phyloP scores from a whole-genome alignment of 345 rosid genomes.

The Camelina laxa region DNA sequence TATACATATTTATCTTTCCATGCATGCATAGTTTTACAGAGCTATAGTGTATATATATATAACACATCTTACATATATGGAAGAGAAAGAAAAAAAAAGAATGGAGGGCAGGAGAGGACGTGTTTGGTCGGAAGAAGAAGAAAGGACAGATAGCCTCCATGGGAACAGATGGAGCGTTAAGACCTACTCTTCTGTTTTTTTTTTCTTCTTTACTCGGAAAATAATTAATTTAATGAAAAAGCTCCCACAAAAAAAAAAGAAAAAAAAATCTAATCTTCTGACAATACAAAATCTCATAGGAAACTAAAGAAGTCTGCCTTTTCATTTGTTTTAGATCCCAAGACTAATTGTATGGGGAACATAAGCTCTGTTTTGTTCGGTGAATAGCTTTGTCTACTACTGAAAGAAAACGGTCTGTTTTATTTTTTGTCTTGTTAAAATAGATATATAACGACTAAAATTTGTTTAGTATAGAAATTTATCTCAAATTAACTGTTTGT shows the following conservation, averaged over 20 bases:
- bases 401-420: too few species aligned
- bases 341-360: conserved; percentile 33
- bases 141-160: conserved; percentile 43
- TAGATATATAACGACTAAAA: not conserved
- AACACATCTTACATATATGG: not conserved
- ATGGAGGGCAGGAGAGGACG: conserved; percentile 36
- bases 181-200: conserved; percentile 23
- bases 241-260: too few species aligned
- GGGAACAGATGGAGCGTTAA: conserved; percentile 38
- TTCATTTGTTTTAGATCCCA: conserved; percentile 37
- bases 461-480: too few species aligned
- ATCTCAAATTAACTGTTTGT: not conserved
- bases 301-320: conserved; percentile 36
- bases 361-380: conserved; percentile 19
- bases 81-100: not conserved
- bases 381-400: too few species aligned
- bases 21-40: too few species aligned
- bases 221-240: not conserved
- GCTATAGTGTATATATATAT: too few species aligned
- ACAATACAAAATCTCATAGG: conserved; percentile 39
- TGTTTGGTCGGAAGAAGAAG: conserved; percentile 46
- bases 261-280: conserved; percentile 28
- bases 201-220: not conserved
- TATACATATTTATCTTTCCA: too few species aligned
- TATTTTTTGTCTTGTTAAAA: not conserved